phyloP scores from a whole-genome alignment of 257 asterid genomes.

The Forsythia suspensa region DNA sequence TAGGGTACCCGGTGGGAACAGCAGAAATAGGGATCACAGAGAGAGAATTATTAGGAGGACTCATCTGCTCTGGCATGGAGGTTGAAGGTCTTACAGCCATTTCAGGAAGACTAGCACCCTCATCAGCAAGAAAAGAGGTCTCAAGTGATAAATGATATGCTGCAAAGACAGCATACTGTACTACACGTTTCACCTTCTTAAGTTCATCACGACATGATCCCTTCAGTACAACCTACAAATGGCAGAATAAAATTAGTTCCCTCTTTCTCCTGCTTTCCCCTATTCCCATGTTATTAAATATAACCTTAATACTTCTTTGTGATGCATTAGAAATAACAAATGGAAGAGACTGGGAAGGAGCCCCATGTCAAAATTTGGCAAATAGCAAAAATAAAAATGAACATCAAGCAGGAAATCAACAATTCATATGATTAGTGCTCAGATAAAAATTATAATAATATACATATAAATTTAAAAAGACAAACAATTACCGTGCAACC shows the following conservation, averaged over 20 bases:
- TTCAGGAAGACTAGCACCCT: slow-evolving; percentile 89
- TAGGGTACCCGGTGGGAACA: slow-evolving; percentile 18
- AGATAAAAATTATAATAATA: background rate
- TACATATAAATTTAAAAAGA: background rate
- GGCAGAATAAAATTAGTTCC: slow-evolving; percentile 19
- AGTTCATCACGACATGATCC: slow-evolving; percentile 80
- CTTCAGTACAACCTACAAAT: slow-evolving; percentile 69
- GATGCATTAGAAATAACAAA: background rate
- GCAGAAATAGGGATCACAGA: slow-evolving; percentile 32
- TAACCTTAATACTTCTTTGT: background rate
- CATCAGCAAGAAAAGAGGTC: slow-evolving; percentile 92
- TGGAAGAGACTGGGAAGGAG: background rate
- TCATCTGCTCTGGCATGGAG: slow-evolving; percentile 33
- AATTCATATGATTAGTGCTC: background rate
- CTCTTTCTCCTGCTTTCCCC: slow-evolving; percentile 1
- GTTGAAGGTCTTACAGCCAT: slow-evolving; percentile 29
- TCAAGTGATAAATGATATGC: slow-evolving; percentile 90
- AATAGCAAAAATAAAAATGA: background rate
- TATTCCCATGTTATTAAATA: background rate
- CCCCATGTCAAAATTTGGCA: background rate
- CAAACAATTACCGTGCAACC: slow-evolving; percentile 85
- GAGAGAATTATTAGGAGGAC: slow-evolving; percentile 32
- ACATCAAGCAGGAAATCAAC: background rate
- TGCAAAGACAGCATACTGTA: slow-evolving; percentile 85
- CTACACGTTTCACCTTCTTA: slow-evolving; percentile 78